A percentile compares a stretch with the other conserved stretches of the same genome.
These are phyloP conservation scores for Amphirosellinia nigrospora DNA, from an alignment of 495 filamentous ascomycete species.

Conservation along the genomic window DNA sequence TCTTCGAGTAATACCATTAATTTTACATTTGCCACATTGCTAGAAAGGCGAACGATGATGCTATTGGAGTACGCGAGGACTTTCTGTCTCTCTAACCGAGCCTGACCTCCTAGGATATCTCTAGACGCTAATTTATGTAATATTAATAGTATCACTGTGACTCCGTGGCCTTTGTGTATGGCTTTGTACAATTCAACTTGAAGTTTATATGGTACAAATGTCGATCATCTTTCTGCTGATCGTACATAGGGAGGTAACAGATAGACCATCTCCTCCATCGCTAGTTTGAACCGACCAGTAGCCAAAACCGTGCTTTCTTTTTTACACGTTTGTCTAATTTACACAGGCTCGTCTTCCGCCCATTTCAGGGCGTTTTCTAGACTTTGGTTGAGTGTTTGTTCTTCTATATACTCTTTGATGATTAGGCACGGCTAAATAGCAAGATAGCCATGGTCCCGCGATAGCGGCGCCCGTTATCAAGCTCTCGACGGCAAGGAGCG, in stretches of 20 bases:
- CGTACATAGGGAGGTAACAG: not conserved
- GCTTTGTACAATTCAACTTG: not conserved
- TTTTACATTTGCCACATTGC: not conserved
- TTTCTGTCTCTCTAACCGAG: not conserved
- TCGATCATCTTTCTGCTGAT: not conserved
- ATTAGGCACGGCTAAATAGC: constrained; percentile 38
- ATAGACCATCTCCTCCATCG: not conserved
- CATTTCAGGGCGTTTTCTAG: not conserved
- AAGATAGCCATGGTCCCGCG: constrained; percentile 61
- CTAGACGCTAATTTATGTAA: not conserved
- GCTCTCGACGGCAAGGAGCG: constrained; percentile 71
- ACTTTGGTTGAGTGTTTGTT: not conserved
- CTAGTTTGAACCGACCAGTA: not conserved
- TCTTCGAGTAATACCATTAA: not conserved
- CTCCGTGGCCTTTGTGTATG: not conserved
- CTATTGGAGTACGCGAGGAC: not conserved
- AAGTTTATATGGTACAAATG: not conserved
- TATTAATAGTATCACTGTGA: not conserved
- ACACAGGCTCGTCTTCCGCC: not conserved
- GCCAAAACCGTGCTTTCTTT: not conserved
- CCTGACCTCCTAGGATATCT: not conserved
- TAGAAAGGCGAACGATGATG: not conserved
- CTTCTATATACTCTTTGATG: not conserved
- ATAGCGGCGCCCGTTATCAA: constrained; percentile 74
- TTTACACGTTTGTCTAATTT: not conserved